A percentile compares a stretch with the other conserved stretches of the same genome.
Evolutionary conservation across 768 basidiomycete genomes (phyloP).

Genomic region (Lentinula aciculospora): DNA sequence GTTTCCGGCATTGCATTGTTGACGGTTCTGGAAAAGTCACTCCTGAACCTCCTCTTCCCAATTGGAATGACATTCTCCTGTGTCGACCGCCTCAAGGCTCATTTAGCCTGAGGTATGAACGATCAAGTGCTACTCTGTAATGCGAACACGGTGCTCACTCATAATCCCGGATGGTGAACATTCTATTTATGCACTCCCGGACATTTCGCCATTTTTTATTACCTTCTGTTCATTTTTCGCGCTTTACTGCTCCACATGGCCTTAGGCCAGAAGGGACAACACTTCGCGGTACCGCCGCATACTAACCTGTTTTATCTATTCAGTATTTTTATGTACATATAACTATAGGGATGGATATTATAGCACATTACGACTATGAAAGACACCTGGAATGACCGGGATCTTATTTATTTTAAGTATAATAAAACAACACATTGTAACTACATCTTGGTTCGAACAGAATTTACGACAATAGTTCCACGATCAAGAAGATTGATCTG

Average conservation of each 20-base stretch:
- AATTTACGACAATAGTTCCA: background rate
- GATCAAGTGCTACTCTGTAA: slow-evolving; percentile 19
- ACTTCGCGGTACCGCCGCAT: background rate
- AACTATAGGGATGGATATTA: background rate
- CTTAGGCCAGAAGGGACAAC: background rate
- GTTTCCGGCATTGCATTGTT: slow-evolving; percentile 54
- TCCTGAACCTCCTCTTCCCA: slow-evolving; percentile 48
- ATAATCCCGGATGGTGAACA: too few relatives aligned
- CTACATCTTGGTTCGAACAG: background rate
- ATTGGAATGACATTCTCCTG: slow-evolving; percentile 74
- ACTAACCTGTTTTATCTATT: background rate
- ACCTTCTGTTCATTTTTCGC: background rate
- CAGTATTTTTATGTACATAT: slow-evolving; percentile 1
- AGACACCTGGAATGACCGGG: background rate
- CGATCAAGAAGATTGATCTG: background rate
- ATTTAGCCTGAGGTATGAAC: slow-evolving; percentile 49
- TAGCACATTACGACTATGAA: background rate
- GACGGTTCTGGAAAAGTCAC: slow-evolving; percentile 44
- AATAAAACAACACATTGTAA: background rate
- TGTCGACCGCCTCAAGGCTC: slow-evolving; percentile 56
- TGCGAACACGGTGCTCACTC: background rate
- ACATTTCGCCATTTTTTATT: background rate
- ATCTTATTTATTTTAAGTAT: background rate
- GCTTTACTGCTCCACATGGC: background rate
- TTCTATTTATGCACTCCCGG: background rate